Base-by-base conservation (phyloP, 805 yeast species). In the Danielia reshetovae region DNA sequence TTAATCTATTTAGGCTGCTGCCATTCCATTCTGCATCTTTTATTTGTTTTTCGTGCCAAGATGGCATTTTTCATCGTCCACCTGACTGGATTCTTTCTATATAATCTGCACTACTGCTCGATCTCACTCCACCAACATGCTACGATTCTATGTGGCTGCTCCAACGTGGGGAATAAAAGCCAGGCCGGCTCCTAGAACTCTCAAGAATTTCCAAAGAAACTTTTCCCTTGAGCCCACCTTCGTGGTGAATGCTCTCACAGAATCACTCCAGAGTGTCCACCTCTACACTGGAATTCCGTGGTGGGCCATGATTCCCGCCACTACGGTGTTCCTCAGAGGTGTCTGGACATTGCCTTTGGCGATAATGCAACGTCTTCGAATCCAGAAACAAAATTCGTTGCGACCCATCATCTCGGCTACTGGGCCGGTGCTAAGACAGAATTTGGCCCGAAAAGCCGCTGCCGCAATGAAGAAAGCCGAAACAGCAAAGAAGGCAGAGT, bases 301-400 rank as follows among this genome's bases (percentile, higher is more conserved):
- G 96, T 77, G 85, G 69, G 74, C 75, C 0, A 60, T 87, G 24
- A 81, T 89, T 7, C 97, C 97, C 0, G 22, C 77, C 4, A 61
- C 84, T 0, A 85, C 96, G 0, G 54, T 88, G 16, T 61, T 77
- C 0, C 55, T 89, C 14, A 70, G 97, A 45, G 53, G 83, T 0
- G 43, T 68, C 2, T 65, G 84, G 55, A 89, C 96, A 0, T 53
- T 87, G 6, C 97, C 97, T 4, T 59, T 89, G 14, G 86, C 94
- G 0, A 66, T 88, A 2, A 46, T 74, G 42, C 94, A 87, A 52
- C 64, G 97, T 35, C 67, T 65, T 34, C 60, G 94, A 25, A 59
- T 81, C 7, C 81, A 76, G 37, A 79, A 75, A 42, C 96, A 89
- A 57, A 80, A 80, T 32, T 72, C 70, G 34, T 62, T 86, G 21